Percentiles rank a stretch among this genome's conserved stretches.
These are phyloP conservation scores for Sophora flavescens DNA, from an alignment of 306 rosid genomes.

Conservation along the genomic window DNA sequence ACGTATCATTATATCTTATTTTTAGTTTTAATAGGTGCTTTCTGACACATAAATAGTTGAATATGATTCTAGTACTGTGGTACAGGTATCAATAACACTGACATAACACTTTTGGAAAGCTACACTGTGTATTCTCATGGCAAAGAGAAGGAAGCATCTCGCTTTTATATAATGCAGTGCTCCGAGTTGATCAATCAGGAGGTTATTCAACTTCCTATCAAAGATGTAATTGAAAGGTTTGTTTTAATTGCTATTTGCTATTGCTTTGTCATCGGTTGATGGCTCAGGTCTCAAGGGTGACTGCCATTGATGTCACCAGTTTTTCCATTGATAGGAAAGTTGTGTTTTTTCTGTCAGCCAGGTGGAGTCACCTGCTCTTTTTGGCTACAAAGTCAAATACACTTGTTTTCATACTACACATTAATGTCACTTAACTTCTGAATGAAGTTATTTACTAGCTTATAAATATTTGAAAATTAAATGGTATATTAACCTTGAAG, in stretches of 20 bases:
- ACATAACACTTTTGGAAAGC: slow-evolving; percentile 66
- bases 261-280: slow-evolving; percentile 10
- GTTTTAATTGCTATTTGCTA: slow-evolving; percentile 29
- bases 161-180: slow-evolving; percentile 74
- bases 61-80: slow-evolving; percentile 48
- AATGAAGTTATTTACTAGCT: slow-evolving; percentile 36
- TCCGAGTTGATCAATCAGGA: slow-evolving; percentile 44
- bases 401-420: slow-evolving; percentile 15
- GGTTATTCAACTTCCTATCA: slow-evolving; percentile 58
- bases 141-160: slow-evolving; percentile 71
- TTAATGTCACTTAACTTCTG: slow-evolving; percentile 11
- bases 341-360: slow-evolving; percentile 20
- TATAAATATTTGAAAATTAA: slow-evolving; percentile 32
- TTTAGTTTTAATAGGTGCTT: too few species aligned
- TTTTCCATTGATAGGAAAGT: slow-evolving; percentile 34
- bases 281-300: slow-evolving; percentile 35
- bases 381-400: slow-evolving; percentile 9
- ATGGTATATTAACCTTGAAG: neutral
- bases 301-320: slow-evolving; percentile 7
- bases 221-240: slow-evolving; percentile 70
- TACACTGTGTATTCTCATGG: slow-evolving; percentile 67
- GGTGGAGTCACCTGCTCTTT: neutral
- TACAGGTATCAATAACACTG: slow-evolving; percentile 64
- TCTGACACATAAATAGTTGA: too few species aligned
- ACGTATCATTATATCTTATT: too few species aligned